Base-by-base conservation (phyloP, 2,329 filamentous ascomycete genomes). In the Tothia fuscella region DNA sequence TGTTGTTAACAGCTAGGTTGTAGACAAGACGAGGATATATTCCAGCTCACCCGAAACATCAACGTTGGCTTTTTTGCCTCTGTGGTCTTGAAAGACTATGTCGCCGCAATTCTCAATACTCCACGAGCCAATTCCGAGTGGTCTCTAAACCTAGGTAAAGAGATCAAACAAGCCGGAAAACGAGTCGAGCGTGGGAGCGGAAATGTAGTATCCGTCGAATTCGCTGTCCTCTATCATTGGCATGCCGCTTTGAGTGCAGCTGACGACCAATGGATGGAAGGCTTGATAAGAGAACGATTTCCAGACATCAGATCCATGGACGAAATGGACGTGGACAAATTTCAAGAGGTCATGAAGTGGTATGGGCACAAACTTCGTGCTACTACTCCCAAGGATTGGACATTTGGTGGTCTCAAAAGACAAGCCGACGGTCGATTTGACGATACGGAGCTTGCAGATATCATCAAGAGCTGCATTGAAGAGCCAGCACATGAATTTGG, bases 381-480 rank as follows among this genome's bases (percentile, higher is more conserved):
- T 48, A 81, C 45, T 54, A 58, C 6, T 56, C 64, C 1, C 62
- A 81, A 52, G 73, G 82, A 36, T n/a, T 42, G 42, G 42, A 68
- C 66, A 1, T 86, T 88, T 52, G 73, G 70, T 7, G 67, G 71
- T 4, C 73, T 82, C 47, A 54, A 73, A 54, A 72, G 81, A 30
- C 70, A 73, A 4, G 52, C 64, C 0, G 70, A 82, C 42, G 81
- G 81, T 7, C 72, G 58, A 24, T 84, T 84, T 61, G 63, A 68
- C 35, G 83, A 88, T 41, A 78, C 82, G 37, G 80, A 85, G 12
- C 71, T 89, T 0, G 80, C 82, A 4, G 62, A 74, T 13, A 79
- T 81, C 47, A 64, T 86, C n/a, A 61, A 67, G 1, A 67, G 70
- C 1, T 70, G 73, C 5, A 73, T 84, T 28, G 80, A 86, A 53